A percentile compares a stretch with the other conserved stretches of the same genome.
Conservation (phyloP, 805 yeast genomes). For the Maudiozyma bulderi region DNA sequence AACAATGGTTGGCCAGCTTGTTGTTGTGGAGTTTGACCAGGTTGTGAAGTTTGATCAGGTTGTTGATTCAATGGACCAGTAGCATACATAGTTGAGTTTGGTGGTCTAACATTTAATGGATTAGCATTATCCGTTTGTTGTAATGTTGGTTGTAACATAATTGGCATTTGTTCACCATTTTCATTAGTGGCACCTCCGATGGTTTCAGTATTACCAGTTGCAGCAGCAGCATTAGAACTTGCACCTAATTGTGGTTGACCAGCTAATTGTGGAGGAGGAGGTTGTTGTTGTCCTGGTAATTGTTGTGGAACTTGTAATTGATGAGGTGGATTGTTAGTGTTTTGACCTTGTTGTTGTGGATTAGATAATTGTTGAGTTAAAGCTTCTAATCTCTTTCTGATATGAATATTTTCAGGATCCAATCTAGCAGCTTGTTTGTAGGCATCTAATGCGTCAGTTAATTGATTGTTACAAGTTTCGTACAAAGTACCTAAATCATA, state of each 20-base stretch:
- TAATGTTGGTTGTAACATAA: constrained; percentile 26
- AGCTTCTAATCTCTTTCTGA: constrained; percentile 85
- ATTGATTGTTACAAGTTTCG: constrained; percentile 94
- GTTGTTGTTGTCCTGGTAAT: constrained; percentile 2
- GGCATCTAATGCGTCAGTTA: constrained; percentile 91
- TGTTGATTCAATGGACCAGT: constrained; percentile 11
- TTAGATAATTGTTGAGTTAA: constrained; percentile 45
- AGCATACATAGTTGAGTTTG: constrained; percentile 11
- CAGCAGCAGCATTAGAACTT: background rate
- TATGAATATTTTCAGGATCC: constrained; percentile 91
- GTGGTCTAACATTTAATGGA: constrained; percentile 24
- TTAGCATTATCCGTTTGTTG: constrained; percentile 25
- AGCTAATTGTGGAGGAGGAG: constrained; percentile 4
- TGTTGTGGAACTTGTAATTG: constrained; percentile 4
- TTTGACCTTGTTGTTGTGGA: constrained; percentile 12
- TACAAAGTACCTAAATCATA: constrained; percentile 94
- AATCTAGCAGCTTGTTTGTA: constrained; percentile 92
- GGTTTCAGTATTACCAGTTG: too few species aligned
- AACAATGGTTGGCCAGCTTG: constrained; percentile 12
- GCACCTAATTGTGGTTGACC: background rate
- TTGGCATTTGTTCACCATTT: constrained; percentile 17
- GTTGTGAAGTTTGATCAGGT: constrained; percentile 11
- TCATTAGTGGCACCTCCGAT: background rate
- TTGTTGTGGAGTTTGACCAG: constrained; percentile 10
- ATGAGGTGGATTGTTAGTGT: background rate